These are phyloP conservation scores for Sisymbrium irio DNA, from an alignment of 345 rosid genomes.

Conservation along the genomic window DNA sequence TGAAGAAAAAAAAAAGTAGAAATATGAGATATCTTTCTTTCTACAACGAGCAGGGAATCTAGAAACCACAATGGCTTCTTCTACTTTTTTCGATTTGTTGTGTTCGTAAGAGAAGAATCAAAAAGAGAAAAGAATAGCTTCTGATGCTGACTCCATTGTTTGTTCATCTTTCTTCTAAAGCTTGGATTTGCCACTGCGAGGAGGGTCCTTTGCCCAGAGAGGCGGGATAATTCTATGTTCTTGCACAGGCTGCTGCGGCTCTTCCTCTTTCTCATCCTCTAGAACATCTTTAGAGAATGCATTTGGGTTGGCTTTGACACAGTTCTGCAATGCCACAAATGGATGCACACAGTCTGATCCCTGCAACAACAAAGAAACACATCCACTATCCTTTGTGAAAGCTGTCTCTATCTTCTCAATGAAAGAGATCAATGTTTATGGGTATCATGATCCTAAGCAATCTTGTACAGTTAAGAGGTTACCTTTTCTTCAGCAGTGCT, in stretches of 20 bases:
- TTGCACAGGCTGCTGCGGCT: conserved; percentile 30
- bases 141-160: background rate
- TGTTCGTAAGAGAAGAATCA: background rate
- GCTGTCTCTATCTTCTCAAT: background rate
- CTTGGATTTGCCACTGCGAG: conserved; percentile 49
- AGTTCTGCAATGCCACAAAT: conserved; percentile 77
- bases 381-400: background rate
- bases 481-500: conserved; percentile 88
- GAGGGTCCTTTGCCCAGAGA: conserved; percentile 51
- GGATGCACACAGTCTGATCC: conserved; percentile 88
- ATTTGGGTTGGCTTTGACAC: conserved; percentile 70
- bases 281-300: conserved; percentile 63
- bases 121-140: conserved; percentile 13
- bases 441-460: background rate
- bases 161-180: conserved; percentile 31
- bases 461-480: background rate
- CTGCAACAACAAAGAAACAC: conserved; percentile 38
- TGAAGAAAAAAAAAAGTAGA: background rate
- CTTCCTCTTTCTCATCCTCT: conserved; percentile 52
- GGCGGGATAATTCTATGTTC: conserved; percentile 68
- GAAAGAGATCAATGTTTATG: background rate
- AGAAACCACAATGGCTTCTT: background rate
- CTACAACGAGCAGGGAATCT: background rate
- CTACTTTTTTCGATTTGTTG: background rate
- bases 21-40: background rate